Base-by-base conservation (phyloP, 768 basidiomycete genomes). In the Steccherinum ochraceum region DNA sequence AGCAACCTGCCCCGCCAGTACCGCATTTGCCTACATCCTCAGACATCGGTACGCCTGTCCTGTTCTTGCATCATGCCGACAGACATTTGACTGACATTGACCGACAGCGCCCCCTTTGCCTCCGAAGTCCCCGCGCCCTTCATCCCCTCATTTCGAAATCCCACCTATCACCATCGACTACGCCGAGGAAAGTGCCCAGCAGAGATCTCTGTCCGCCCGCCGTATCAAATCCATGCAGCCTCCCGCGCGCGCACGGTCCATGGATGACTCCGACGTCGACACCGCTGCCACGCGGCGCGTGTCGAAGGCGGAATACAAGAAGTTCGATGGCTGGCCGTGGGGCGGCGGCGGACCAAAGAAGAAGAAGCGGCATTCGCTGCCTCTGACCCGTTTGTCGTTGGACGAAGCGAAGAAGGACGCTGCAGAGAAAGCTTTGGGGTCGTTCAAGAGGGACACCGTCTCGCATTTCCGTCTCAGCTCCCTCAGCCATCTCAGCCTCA, bases 181-280 rank as follows among this genome's bases (percentile, higher is more conserved):
- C 20, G 20, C 57, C 13, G 48, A 57, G 41, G 39, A 39, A 44
- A 45, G 51, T 5, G 51, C 50, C 50, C 42, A 45, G 25, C 18
- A 44, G 30, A 48, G 52, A 27, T 41, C 24, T 7, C 25, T 49
- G 19, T 45, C 52, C 46, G 19, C 54, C 4, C 54, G 60, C 0
- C 58, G 62, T 11, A 57, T 61, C 5, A 60, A 59, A 46, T 64
- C 62, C 4, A 49, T 61, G 56, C 62, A 59, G 35, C 54, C 60
- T n/a, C 49, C 51, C 2, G 23, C 49, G 18, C 55, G 51, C 27
- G 44, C 48, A 0, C 50, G 39, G 24, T 51, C 53, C 13, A 21
- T 49, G 20, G 26, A 39, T 24, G 57, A 58, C 24, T 25, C 42
- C 5, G 41, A 45, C 10, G 24, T 45, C 12, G 16, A 20, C 7